These are phyloP conservation scores for Moesziomyces sp. DNA, from an alignment of 1,284 basidiomycete species.

Conservation along the genomic window DNA sequence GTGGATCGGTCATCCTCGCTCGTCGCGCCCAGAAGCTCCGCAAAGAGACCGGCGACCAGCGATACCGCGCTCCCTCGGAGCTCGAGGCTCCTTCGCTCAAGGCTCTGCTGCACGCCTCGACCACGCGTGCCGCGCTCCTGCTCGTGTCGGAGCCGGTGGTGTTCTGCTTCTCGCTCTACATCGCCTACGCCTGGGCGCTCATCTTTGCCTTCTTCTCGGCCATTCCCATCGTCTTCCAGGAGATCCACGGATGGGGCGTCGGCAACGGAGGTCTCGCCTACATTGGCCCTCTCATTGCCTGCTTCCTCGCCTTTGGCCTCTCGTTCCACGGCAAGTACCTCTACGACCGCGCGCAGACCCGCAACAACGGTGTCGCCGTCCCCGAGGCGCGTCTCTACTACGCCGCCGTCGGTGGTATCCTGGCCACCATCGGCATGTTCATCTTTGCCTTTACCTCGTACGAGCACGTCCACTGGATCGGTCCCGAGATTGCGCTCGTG, in stretches of 20 bases:
- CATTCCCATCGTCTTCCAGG: constrained; percentile 66
- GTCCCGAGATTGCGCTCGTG: constrained; percentile 52
- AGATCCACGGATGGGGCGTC: constrained; percentile 65
- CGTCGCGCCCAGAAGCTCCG: constrained; percentile 62
- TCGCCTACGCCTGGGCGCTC: constrained; percentile 62
- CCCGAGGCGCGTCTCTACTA: constrained; percentile 61
- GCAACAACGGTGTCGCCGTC: constrained; percentile 54
- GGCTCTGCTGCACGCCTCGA: constrained; percentile 62
- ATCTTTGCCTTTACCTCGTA: constrained; percentile 59
- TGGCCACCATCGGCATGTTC: constrained; percentile 55
- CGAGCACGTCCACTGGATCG: constrained; percentile 58
- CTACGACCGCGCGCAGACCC: constrained; percentile 45
- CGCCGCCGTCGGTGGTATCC: constrained; percentile 48
- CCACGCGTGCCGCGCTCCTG: constrained; percentile 61
- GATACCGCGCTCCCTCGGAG: constrained; percentile 65
- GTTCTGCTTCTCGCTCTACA: constrained; percentile 64
- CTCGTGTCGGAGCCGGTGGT: constrained; percentile 66
- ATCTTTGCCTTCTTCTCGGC: constrained; percentile 65
- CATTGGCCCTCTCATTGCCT: constrained; percentile 62
- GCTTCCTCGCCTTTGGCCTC: constrained; percentile 62
- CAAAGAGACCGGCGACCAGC: constrained; percentile 64
- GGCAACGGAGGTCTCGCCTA: constrained; percentile 67
- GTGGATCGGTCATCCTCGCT: constrained; percentile 65
- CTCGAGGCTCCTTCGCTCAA: constrained; percentile 66
- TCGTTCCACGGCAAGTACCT: constrained; percentile 57